A percentile compares a stretch with the other conserved stretches of the same genome.
phyloP scores from a whole-genome alignment of 2,329 filamentous ascomycete genomes.

The Paramyrothecium roridum region DNA sequence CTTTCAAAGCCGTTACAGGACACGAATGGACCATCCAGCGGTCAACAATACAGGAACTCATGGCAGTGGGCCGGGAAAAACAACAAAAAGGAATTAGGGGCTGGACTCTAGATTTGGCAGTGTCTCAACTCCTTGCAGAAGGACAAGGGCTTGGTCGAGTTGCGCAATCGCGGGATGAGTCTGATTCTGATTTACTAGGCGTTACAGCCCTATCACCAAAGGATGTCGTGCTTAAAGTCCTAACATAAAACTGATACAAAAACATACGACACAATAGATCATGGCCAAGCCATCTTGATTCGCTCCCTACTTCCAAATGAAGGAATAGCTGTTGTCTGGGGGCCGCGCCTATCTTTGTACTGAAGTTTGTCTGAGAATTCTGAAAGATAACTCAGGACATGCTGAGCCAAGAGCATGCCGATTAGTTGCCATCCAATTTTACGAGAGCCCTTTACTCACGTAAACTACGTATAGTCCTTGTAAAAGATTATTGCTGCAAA shows the following conservation, averaged over 20 bases:
- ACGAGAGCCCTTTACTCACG: too few relatives aligned
- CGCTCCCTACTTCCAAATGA: too few relatives aligned
- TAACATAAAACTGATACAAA: neutral
- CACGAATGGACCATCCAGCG: neutral
- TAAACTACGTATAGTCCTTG: too few relatives aligned
- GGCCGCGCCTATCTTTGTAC: too few relatives aligned
- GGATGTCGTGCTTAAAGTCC: neutral
- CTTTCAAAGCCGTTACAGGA: neutral
- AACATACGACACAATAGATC: too few relatives aligned
- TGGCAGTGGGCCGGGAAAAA: neutral
- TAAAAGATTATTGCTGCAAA: too few relatives aligned
- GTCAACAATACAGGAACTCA: neutral
- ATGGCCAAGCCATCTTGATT: too few relatives aligned
- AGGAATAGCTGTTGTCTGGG: too few relatives aligned
- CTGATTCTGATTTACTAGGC: neutral
- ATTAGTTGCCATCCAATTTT: too few relatives aligned
- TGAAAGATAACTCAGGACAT: too few relatives aligned
- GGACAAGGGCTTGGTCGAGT: neutral
- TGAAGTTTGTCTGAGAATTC: too few relatives aligned
- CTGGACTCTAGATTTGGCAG: neutral
- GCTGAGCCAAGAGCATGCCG: too few relatives aligned
- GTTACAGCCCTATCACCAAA: neutral
- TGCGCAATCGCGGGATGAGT: neutral
- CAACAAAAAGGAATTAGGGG: neutral
- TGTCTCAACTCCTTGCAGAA: neutral